Evolutionary conservation across 768 basidiomycete genomes (phyloP).

Genomic region (Suillus variegatus): DNA sequence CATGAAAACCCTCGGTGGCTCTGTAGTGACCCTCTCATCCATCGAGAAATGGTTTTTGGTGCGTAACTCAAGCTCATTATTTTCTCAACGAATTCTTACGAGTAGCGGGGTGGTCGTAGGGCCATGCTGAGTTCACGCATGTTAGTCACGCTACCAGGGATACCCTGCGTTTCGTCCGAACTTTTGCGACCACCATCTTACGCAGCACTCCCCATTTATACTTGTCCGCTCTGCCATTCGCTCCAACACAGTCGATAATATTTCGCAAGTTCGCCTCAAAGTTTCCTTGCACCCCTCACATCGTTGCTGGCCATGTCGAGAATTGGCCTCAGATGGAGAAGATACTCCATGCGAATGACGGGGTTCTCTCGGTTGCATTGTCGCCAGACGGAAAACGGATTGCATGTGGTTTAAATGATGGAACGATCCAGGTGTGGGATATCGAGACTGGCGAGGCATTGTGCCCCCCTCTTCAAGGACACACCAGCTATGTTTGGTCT

Average conservation of each 20-base stretch:
- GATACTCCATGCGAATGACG: neutral
- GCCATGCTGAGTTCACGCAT: neutral
- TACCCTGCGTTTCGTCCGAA: constrained; percentile 12
- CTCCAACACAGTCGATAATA: constrained; percentile 21
- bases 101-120: neutral
- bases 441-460: no score
- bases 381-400: no score
- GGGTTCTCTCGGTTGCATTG: no score
- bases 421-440: no score
- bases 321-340: constrained; percentile 6
- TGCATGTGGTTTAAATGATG: no score
- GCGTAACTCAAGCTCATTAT: neutral
- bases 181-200: constrained; percentile 13
- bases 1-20: constrained; percentile 13
- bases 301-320: neutral
- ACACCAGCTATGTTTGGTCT: no score
- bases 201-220: constrained; percentile 27
- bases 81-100: neutral
- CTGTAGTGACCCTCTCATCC: neutral
- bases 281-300: neutral
- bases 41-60: neutral
- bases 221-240: constrained; percentile 26
- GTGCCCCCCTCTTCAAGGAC: no score
- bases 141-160: constrained; percentile 7
- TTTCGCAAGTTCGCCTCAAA: constrained; percentile 17